Percentiles rank a stretch among this genome's conserved stretches.
These are phyloP conservation scores for Clavispora vitiphila DNA, from an alignment of 805 yeast genomes.

Conservation along the genomic window DNA sequence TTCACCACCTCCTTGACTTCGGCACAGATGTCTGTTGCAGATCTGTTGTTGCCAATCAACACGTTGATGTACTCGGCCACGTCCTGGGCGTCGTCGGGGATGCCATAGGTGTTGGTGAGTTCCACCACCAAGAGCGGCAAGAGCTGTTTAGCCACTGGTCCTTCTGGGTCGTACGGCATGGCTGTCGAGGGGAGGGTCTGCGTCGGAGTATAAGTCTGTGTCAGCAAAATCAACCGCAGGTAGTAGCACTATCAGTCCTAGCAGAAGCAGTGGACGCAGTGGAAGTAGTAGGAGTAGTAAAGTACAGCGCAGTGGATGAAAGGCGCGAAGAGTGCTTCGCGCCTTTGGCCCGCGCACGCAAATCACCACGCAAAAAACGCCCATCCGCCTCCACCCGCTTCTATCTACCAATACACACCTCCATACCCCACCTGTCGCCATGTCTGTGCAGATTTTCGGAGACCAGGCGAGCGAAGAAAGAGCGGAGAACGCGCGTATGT, in stretches of 20 bases:
- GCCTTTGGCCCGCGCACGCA: constrained; percentile 1
- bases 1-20: constrained; percentile 63
- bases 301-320: too few relatives aligned
- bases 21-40: constrained; percentile 52
- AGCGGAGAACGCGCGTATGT: constrained; percentile 96
- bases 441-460: constrained; percentile 91
- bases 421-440: constrained; percentile 7
- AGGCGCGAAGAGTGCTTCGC: background rate
- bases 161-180: constrained; percentile 36
- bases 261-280: too few relatives aligned
- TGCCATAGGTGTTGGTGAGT: constrained; percentile 28
- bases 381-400: background rate
- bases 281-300: background rate
- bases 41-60: constrained; percentile 62
- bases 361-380: constrained; percentile 1
- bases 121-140: constrained; percentile 32
- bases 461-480: constrained; percentile 97
- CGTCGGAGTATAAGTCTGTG: too few relatives aligned
- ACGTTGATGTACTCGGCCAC: constrained; percentile 68
- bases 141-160: constrained; percentile 33
- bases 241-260: too few relatives aligned
- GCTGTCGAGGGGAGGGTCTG: too few relatives aligned
- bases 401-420: too few relatives aligned
- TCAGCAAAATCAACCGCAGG: too few relatives aligned
- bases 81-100: constrained; percentile 35